phyloP scores from a whole-genome alignment of 1,284 basidiomycete species.

The Blastosporella zonata region DNA sequence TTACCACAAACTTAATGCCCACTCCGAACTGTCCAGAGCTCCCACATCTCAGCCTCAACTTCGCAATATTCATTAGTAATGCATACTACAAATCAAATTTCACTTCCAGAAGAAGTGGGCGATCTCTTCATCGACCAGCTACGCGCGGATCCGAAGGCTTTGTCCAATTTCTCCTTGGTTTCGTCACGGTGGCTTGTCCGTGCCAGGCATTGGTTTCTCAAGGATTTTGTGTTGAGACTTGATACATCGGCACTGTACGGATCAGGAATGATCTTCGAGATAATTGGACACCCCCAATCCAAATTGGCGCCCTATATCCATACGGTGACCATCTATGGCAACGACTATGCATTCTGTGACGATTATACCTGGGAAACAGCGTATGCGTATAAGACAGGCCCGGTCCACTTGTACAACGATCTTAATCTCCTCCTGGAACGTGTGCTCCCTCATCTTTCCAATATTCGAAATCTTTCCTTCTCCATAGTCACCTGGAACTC shows the following conservation, averaged over 20 bases:
- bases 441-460: not conserved
- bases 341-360: not conserved
- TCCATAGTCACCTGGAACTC: too few relatives aligned
- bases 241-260: not conserved
- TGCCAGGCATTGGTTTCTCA: not conserved
- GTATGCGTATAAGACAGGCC: not conserved
- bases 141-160: not conserved
- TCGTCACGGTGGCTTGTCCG: not conserved
- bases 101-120: not conserved
- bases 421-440: not conserved
- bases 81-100: too few relatives aligned
- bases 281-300: not conserved
- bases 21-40: too few relatives aligned
- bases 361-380: not conserved
- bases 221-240: not conserved
- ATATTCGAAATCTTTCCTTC: too few relatives aligned
- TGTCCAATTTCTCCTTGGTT: not conserved
- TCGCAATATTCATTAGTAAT: too few relatives aligned
- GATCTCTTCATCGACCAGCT: not conserved
- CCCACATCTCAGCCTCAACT: too few relatives aligned
- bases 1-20: too few relatives aligned
- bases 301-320: not conserved
- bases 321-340: not conserved
- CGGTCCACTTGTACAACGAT: not conserved
- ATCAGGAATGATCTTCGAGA: not conserved